phyloP scores from a whole-genome alignment of 2,329 filamentous ascomycete species.

The Phaeosphaeria sp. region DNA sequence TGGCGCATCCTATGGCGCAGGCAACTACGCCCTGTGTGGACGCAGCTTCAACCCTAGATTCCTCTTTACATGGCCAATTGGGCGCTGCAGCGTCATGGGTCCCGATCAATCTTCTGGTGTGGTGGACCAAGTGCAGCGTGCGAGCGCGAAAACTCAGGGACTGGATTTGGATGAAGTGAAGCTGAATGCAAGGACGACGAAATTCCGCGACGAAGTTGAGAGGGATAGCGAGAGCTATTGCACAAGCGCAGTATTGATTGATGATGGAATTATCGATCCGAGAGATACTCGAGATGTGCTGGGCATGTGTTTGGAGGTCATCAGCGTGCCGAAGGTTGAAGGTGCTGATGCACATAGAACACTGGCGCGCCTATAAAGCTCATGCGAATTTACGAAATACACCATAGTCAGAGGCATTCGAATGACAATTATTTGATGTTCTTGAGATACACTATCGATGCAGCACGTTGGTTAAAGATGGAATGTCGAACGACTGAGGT shows the following conservation, averaged over 20 bases:
- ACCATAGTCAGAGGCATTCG: too few relatives aligned
- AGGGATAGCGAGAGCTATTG: slow-evolving; percentile 45
- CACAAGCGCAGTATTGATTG: slow-evolving; percentile 42
- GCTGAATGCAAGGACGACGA: slow-evolving; percentile 28
- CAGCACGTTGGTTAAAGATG: background rate
- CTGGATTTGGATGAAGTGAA: slow-evolving; percentile 30
- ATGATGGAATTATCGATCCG: slow-evolving; percentile 51
- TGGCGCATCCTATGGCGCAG: slow-evolving; percentile 55
- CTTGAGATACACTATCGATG: background rate
- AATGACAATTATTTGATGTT: too few relatives aligned
- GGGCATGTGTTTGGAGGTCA: slow-evolving; percentile 48
- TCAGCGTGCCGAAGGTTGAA: slow-evolving; percentile 25
- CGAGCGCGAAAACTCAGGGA: slow-evolving; percentile 3
- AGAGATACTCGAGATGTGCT: slow-evolving; percentile 48
- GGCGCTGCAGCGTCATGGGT: slow-evolving; percentile 52
- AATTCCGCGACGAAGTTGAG: slow-evolving; percentile 34
- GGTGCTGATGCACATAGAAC: slow-evolving; percentile 33
- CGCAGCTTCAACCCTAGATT: slow-evolving; percentile 52
- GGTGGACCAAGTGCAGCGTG: slow-evolving; percentile 44
- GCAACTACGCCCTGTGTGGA: slow-evolving; percentile 58
- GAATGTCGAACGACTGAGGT: background rate
- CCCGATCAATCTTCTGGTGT: slow-evolving; percentile 51
- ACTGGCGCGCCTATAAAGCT: slow-evolving; percentile 27
- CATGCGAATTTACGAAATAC: background rate
- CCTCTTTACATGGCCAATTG: slow-evolving; percentile 52